Base-by-base conservation (phyloP, 495 filamentous ascomycete species). In the Penicillium canescens region DNA sequence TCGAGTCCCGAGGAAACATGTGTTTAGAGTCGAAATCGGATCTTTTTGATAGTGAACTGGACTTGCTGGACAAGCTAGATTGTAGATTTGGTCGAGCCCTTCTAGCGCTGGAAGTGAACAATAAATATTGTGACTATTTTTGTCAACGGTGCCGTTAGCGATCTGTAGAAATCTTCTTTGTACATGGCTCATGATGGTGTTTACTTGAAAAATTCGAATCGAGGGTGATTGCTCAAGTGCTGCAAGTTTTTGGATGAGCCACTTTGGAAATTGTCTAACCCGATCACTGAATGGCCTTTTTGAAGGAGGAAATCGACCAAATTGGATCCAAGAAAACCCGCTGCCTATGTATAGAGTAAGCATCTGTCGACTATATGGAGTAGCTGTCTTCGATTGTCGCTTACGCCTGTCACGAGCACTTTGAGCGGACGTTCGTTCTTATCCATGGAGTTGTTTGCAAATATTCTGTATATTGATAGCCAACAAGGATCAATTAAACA, bases 1-100 rank as follows among this genome's bases (percentile, higher is more conserved):
- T 1, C 49, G 42, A 0, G 52, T 56, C 0, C 60, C 60, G 6
- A 47, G 37, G 26, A 52, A 62, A 26, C 51, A 55, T 3, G 60
- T 59, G 12, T 36, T 43, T 11, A 62, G 20, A 12, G 60, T 62
- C 10, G 31, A 47, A 1, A 62, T 28, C 2, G 47, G 60, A n/a
- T 56, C 49, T 44, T 57, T 62, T 18, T 62, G 60, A 43, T 62
- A 62, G 20, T 62, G 52, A 14, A 55, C 38, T 11, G 60, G 60
- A 37, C 60, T 62, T 18, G 60, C 60, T 9, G 60, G 60, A 47
- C 60, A 62, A 2, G 60, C 60, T 7, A 62, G 52, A 26, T 62
- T 55, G 52, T 56, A 62, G 23, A 62, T 59, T 21, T 58, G 52
- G 31, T 59, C 45, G 8, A 52, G 43, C 2, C 47, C 23, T 6